phyloP scores from a whole-genome alignment of 148 eudicot genomes.

The Gaultheria prostrata region DNA sequence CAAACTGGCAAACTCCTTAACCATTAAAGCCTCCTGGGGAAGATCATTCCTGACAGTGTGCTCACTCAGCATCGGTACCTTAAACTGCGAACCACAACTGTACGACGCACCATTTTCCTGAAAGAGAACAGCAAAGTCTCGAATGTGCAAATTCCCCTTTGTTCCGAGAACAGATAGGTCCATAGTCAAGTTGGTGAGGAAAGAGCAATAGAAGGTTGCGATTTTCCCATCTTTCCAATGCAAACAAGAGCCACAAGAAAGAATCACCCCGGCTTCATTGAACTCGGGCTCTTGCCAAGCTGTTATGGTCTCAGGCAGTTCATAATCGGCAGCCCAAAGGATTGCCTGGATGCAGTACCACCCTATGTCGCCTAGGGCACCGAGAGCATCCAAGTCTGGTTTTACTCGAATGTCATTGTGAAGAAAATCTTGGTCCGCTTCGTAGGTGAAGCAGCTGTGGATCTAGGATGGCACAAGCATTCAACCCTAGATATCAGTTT shows the following conservation, averaged over 20 bases:
- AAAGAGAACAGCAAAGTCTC: slow-evolving; percentile 24
- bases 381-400: slow-evolving; percentile 19
- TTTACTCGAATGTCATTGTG: slow-evolving; percentile 22
- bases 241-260: slow-evolving; percentile 20
- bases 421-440: slow-evolving; percentile 4
- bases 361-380: slow-evolving; percentile 20
- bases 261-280: slow-evolving; percentile 19
- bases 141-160: slow-evolving; percentile 17
- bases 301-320: slow-evolving; percentile 11
- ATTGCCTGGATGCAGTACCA: slow-evolving; percentile 26
- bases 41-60: slow-evolving; percentile 8
- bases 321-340: slow-evolving; percentile 20
- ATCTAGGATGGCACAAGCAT: slow-evolving; percentile 9
- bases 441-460: slow-evolving; percentile 17
- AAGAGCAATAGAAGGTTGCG: slow-evolving; percentile 26
- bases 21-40: slow-evolving; percentile 24
- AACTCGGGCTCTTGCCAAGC: slow-evolving; percentile 16
- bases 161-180: slow-evolving; percentile 20
- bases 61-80: slow-evolving; percentile 15
- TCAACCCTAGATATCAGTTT: background rate
- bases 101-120: slow-evolving; percentile 11
- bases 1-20: slow-evolving; percentile 18
- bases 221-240: slow-evolving; percentile 19
- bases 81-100: background rate
- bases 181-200: slow-evolving; percentile 25